Base-by-base conservation (phyloP, 139 green algal species). In the Chlorella sp. region DNA sequence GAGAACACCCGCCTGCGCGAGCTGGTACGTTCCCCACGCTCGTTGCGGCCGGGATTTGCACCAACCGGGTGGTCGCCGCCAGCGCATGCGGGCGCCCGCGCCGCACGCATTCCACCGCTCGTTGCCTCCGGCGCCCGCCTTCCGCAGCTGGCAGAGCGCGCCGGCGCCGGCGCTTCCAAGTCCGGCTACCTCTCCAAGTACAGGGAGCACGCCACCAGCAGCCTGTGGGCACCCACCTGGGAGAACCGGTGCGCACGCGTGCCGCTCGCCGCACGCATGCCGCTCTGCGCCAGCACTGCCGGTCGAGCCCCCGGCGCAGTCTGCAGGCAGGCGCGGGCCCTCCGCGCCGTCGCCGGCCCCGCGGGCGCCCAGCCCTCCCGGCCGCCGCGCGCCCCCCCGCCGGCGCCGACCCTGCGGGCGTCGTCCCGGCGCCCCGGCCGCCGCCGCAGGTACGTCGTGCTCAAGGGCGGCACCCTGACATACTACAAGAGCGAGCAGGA, bases 171-270 rank as follows among this genome's bases (percentile, higher is more conserved):
- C 9, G 72, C 74, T 40, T 71, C n/a, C 8, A 80, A 77, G 59
- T 77, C 63, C 27, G 83, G 84, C 17, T 91, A 90, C 71, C 74
- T 91, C 35, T 67, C 38, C 35, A 91, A 91, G 74, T 86, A 88
- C 67, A 76, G 84, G n/a, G 76, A 71, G 6, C 79, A 82, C 19
- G 51, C 75, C 8, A 65, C 73, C 27, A 29, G 33, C 56, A 79
- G 74, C 1, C 73, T 85, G 19, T 85, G 73, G 74, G 59, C 79
- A 31, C 65, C 74, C 61, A 67, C 64, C 14, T 90, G 86, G 86
- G 82, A 89, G 50, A 43, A 45, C 38, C 80, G 86, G 15, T 92
- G 78, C 61, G 83, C 88, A 48, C 45, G 77, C 4, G 62, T 88
- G n/a, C 29, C n/a, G n/a, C n/a, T n/a, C n/a, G n/a, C n/a, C 53